Base-by-base conservation (phyloP, 2,329 filamentous ascomycete genomes). In the Colletotrichum limetticola region DNA sequence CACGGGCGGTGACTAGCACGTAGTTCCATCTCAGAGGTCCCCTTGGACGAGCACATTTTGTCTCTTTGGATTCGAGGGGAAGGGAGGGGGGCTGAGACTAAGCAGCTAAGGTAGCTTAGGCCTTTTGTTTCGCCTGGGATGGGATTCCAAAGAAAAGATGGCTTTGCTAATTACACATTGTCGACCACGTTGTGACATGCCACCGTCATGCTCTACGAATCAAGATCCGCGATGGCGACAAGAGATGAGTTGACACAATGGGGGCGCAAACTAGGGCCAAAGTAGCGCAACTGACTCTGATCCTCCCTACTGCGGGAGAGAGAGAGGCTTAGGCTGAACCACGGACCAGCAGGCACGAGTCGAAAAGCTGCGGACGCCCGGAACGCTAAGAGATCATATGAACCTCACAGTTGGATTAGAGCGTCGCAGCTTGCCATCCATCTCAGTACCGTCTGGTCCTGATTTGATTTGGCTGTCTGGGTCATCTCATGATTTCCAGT, bases 71-170 rank as follows among this genome's bases (percentile, higher is more conserved):
- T 5, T 46, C 24, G 35, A 61, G 26, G 32, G 6, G 24, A 5
- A 61, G 26, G 32, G 12, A 24, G 5, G 22, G 19, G 46, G 59
- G 53, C 53, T 59, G 58, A 59, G 26, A 22, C 53, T 56, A 42
- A 42, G 37, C 37, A 42, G 37, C 37, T 42, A 49, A 49, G 42
- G 42, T 49, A 69, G 46, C 60, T 55, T 28, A 53, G 49, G 53
- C 19, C 53, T 55, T 9, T 37, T 46, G 66, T 72, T 69, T 69
- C 66, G 66, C 66, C 49, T 53, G 11, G 24, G 11, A 35, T 24
- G 30, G 55, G 35, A 64, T n/a, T 49, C 42, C 59, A 24, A 35
- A 53, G 52, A 26, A 42, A 19, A 58, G 32, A 53, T 19, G 53
- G 24, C n/a, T 32, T 28, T 60, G 42, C 35, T 19, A 57, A 60